A percentile compares a stretch with the other conserved stretches of the same genome.
These are phyloP conservation scores for Sugiyamaella mastotermitis DNA, from an alignment of 805 yeast species.

Conservation along the genomic window DNA sequence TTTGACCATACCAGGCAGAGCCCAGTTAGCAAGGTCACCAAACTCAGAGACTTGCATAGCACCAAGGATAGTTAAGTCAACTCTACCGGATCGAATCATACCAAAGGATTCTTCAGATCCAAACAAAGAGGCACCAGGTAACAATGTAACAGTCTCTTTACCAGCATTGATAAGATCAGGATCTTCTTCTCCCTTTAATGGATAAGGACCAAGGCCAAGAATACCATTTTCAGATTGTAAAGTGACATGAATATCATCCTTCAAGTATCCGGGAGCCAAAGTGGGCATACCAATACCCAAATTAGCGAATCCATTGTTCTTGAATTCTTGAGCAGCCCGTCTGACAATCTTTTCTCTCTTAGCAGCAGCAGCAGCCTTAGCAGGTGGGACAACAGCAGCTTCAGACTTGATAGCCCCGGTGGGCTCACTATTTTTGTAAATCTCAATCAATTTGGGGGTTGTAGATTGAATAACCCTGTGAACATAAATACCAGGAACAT, in stretches of 20 bases:
- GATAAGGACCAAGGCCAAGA: conserved; percentile 39
- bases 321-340: conserved; percentile 39
- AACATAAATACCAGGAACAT: conserved; percentile 39
- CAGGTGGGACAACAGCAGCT: conserved; percentile 3
- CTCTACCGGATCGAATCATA: conserved; percentile 39
- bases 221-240: conserved; percentile 42
- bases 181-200: conserved; percentile 34
- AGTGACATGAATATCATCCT: conserved; percentile 30
- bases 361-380: conserved; percentile 13
- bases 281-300: conserved; percentile 43
- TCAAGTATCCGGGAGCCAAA: conserved; percentile 34
- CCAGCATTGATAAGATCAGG: conserved; percentile 42
- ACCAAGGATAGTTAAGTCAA: conserved; percentile 37
- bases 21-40: conserved; percentile 45
- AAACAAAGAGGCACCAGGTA: conserved; percentile 37
- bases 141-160: conserved; percentile 39
- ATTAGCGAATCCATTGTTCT: conserved; percentile 34
- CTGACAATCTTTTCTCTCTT: conserved; percentile 32
- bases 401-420: conserved; percentile 13
- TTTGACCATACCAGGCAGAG: conserved; percentile 39
- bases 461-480: conserved; percentile 34
- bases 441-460: conserved; percentile 38
- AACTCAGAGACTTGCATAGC: conserved; percentile 38
- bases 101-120: conserved; percentile 42
- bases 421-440: conserved; percentile 23